Conservation (phyloP, 1,284 basidiomycete species). For the Cryptococcus sp. region DNA sequence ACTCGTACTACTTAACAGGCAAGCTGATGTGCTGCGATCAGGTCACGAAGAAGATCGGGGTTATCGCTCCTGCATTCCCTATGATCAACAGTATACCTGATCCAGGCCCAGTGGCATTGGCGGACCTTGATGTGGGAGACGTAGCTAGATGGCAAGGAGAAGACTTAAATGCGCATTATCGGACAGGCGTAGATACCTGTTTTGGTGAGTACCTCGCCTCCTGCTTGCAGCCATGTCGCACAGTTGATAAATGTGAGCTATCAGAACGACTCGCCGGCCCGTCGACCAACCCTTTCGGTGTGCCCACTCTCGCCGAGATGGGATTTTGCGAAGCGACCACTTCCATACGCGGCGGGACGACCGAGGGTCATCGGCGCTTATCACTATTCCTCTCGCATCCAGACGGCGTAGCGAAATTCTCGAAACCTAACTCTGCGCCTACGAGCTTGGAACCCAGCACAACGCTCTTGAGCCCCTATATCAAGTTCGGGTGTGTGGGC, state of each 20-base stretch:
- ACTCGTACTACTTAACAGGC: neutral
- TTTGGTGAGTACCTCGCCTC: conserved; percentile 29
- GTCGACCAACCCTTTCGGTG: conserved; percentile 51
- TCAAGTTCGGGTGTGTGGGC: conserved; percentile 60
- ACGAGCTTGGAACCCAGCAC: conserved; percentile 55
- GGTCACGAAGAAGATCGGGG: conserved; percentile 30
- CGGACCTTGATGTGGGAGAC: conserved; percentile 4
- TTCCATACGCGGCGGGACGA: conserved; percentile 58
- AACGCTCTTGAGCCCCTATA: conserved; percentile 56
- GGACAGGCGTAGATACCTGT: conserved; percentile 40
- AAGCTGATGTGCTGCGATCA: conserved; percentile 8
- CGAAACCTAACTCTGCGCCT: conserved; percentile 58
- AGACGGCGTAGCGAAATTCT: conserved; percentile 55
- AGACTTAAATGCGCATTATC: conserved; percentile 47
- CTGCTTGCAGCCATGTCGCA: no score
- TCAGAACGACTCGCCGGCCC: conserved; percentile 55
- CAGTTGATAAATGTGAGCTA: neutral
- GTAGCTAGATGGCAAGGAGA: conserved; percentile 13
- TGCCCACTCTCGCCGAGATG: conserved; percentile 57
- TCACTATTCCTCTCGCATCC: conserved; percentile 53
- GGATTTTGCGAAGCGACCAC: conserved; percentile 55
- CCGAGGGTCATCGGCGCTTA: conserved; percentile 54
- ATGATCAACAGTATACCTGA: conserved; percentile 28
- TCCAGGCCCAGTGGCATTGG: conserved; percentile 21
- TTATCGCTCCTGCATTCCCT: conserved; percentile 16